Base-by-base conservation (phyloP, 495 filamentous ascomycete genomes). In the Patellaria atrata region DNA sequence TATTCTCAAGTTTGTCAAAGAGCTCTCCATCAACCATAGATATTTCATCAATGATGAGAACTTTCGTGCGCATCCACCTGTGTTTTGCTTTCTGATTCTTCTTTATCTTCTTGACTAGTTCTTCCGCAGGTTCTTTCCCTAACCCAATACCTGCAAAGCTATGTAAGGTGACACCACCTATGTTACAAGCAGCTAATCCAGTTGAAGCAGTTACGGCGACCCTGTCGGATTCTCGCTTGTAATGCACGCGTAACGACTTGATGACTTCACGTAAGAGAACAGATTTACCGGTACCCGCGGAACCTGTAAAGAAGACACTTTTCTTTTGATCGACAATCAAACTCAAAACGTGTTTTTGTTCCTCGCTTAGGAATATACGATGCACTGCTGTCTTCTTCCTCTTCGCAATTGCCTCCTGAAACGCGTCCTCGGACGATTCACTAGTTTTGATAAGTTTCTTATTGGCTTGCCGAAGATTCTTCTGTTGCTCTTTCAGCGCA, bases 11-110 rank as follows among this genome's bases (percentile, higher is more conserved):
- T 57, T 96, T 97, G 56, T 97, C 89, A 41, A 96, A 96, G 0
- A 97, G 64, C 34, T 96, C 87, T 1, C 80, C 91, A 50, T 96
- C 91, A 7, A 97, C 84, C 89, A 97, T 97, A 8, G 89, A 96
- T 20, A 97, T 77, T 57, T 97, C 89, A 55, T 97, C 89, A 45
- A 97, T 69, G 33, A 97, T 64, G 20, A 97, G 68, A 12, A 82
- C 70, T 44, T 80, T 87, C 0, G 85, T 92, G 15, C 73, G 73
- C 41, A 92, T 57, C 89, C 91, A 96, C 25, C 91, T 75, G 26
- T 69, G 74, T 52, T 76, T 82, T 10, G 83, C 83, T 53, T 96
- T 97, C 27, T 66, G 62, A 43, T 96, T 94, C 25, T 70, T 74
- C 50, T 77, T 82, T 48, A 97, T 80, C 69, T 93, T 96, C 56